Evolutionary conservation across 2,329 filamentous ascomycete genomes (phyloP).

Genomic region (Alternaria conjuncta): DNA sequence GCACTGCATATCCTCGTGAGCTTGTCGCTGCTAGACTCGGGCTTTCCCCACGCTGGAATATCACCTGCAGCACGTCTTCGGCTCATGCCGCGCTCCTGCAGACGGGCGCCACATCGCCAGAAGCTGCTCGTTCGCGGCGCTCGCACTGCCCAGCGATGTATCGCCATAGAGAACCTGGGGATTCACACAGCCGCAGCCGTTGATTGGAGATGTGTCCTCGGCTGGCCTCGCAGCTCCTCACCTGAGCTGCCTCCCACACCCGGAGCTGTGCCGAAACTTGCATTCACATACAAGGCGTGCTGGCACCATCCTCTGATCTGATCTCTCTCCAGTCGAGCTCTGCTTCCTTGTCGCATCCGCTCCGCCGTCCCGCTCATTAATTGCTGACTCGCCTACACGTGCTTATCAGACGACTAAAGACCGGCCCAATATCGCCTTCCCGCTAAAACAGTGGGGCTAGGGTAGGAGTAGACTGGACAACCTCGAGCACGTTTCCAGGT

Average conservation of each 20-base stretch:
- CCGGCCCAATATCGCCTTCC: constrained; percentile 41
- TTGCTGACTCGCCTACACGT: constrained; percentile 37
- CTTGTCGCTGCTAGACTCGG: neutral
- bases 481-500: constrained; percentile 10
- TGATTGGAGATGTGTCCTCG: constrained; percentile 42
- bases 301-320: constrained; percentile 11
- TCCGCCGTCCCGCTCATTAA: constrained; percentile 20
- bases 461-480: constrained; percentile 20
- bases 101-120: constrained; percentile 28
- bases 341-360: constrained; percentile 10
- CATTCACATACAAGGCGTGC: constrained; percentile 15
- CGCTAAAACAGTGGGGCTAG: constrained; percentile 49
- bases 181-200: constrained; percentile 16
- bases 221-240: constrained; percentile 33
- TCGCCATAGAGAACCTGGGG: constrained; percentile 23
- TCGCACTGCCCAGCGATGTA: constrained; percentile 10
- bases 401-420: constrained; percentile 42
- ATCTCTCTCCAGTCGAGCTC: constrained; percentile 3
- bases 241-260: constrained; percentile 23
- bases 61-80: constrained; percentile 19
- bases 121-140: constrained; percentile 24
- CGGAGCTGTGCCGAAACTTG: constrained; percentile 4
- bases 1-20: neutral
- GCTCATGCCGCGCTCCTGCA: constrained; percentile 29
- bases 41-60: constrained; percentile 9